Base-by-base conservation (phyloP, 2,329 filamentous ascomycete species). In the Diaporthe nobilis region DNA sequence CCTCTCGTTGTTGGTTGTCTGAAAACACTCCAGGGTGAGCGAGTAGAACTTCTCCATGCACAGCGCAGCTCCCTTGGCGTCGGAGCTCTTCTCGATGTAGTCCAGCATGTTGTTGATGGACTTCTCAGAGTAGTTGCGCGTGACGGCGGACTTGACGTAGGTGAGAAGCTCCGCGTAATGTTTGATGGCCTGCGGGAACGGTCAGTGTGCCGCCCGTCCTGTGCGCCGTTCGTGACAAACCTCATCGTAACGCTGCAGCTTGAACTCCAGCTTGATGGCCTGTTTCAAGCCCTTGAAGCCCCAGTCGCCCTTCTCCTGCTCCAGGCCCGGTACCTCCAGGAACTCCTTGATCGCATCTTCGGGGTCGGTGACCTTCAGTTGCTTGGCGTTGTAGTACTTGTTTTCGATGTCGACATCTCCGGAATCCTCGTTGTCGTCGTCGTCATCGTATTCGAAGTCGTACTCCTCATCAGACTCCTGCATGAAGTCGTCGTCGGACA, bases 21-120 rank as follows among this genome's bases (percentile, higher is more conserved):
- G 96, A 86, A 99, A 98, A 75, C 96, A 98, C 80, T 95, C 90
- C 22, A 99, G 92, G 1, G 97, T 99, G 80, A 97, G 88, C 1
- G 95, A 96, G 85, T 98, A 99, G 87, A 99, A 98, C 78, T 95
- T 91, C 83, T 98, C 96, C 92, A 98, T 97, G 84, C 93, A 96
- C 78, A 91, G 88, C 81, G 93, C 94, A 34, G 94, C 92, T 58
- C 92, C 91, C 10, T 92, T 90, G 75, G 93, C 93, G 53, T 93
- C 90, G 17, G 92, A 89, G n/a, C 92, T 94, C 86, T 98, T 98
- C 85, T 98, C 96, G 79, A 99, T 97, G 83, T 94, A 98, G 86
- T 98, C 97, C 63, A 99, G 92, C 93, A 99, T 98, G 84, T 98
- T 98, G 86, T 98, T 98, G 87, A 99, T 98, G 17, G 96, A 98